These are phyloP conservation scores for Afroboletus lepidellus DNA, from an alignment of 1,284 basidiomycete species.

Conservation along the genomic window DNA sequence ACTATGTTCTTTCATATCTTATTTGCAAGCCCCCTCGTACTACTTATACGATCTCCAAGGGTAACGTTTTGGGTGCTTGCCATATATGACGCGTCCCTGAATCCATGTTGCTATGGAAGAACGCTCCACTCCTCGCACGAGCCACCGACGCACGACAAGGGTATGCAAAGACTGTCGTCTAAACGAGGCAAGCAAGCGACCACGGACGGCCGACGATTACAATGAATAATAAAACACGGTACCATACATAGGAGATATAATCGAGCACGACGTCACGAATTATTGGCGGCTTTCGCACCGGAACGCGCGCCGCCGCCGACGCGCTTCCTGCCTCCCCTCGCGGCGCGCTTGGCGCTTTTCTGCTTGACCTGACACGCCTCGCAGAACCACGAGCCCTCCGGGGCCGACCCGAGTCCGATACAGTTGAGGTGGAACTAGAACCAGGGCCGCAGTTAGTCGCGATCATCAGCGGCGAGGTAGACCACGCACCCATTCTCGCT, in stretches of 20 bases:
- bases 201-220: conserved; percentile 18
- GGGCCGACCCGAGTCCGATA: conserved; percentile 69
- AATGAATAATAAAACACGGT: conserved; percentile 24
- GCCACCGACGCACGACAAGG: not conserved
- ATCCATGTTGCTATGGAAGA: not conserved
- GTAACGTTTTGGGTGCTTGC: no score
- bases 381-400: conserved; percentile 84
- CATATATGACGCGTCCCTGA: no score
- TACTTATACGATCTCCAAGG: no score
- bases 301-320: conserved; percentile 36
- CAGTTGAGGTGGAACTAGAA: conserved; percentile 83
- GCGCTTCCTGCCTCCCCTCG: conserved; percentile 37
- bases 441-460: conserved; percentile 11
- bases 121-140: not conserved
- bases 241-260: conserved; percentile 14
- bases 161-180: not conserved
- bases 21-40: no score
- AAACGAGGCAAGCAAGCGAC: not conserved
- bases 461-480: conserved; percentile 5
- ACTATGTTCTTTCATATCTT: no score
- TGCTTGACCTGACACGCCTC: conserved; percentile 60
- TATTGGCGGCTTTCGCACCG: conserved; percentile 31
- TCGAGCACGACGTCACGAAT: conserved; percentile 24
- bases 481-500: conserved; percentile 88
- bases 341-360: conserved; percentile 34